Base-by-base conservation (phyloP, 345 rosid genomes). In the Camelina sativa region DNA sequence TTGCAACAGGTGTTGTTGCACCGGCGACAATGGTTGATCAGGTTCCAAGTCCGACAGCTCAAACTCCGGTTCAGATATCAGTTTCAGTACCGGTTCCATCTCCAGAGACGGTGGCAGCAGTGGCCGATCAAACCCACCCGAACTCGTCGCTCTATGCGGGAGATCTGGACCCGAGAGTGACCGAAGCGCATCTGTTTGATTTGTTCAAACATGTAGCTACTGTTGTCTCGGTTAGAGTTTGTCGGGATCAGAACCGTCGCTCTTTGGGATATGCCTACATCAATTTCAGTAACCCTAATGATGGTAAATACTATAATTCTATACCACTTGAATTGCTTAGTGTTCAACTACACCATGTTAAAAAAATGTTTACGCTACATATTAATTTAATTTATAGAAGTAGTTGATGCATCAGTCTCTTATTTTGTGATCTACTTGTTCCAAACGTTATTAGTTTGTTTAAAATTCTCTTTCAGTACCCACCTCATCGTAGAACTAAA, bases 191-290 rank as follows among this genome's bases (percentile, higher is more conserved):
- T 58, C 52, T 88, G 65, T 84, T 74, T 52, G 88, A 88, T 75
- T 54, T 87, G 62, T 87, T 88, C 52, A 76, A 73, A 63, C 87
- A 83, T 73, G 72, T 80, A 13, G 85, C 84, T 4, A 81, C 55
- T 54, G 85, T 88, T 7, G 69, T 75, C 25, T 85, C 89, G 8
- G 62, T 84, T 50, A 84, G 83, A 81, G 88, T 87, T 63, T 87
- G 92, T 46, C 81, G 89, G 20, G 89, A 87, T 80, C 88, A 62
- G 67, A 57, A 53, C 37, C 73, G 77, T 61, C 71, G 79, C n/a
- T 88, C 92, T 19, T 85, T 88, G 20, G 88, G 92, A 59, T 88
- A 88, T 32, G 92, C 81, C 12, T 88, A 88, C 64, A 80, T 88
- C 66, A 86, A 88, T 82, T 88, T 84, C 82, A 74, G 61, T 75